A percentile compares a stretch with the other conserved stretches of the same genome.
phyloP scores from a whole-genome alignment of 2,329 filamentous ascomycete genomes.

The Thermoascus crustaceus region DNA sequence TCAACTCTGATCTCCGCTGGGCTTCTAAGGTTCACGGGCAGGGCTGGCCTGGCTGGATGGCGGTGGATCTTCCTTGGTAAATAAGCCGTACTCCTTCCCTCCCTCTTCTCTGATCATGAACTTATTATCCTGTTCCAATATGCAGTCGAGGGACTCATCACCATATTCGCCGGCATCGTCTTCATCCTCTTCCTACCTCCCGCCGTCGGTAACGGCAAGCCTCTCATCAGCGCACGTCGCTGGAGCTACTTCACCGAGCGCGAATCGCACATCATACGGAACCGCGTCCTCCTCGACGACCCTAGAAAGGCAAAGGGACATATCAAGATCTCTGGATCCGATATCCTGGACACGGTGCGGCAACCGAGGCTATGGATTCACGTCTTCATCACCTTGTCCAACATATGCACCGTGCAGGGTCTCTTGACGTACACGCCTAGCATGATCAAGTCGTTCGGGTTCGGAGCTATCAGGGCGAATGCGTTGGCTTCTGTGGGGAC shows the following conservation, averaged over 20 bases:
- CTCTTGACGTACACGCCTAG: conserved; percentile 48
- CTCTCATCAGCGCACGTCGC: conserved; percentile 27
- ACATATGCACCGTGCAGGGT: conserved; percentile 41
- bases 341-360: conserved; percentile 28
- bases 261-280: conserved; percentile 35
- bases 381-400: conserved; percentile 41
- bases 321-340: conserved; percentile 28
- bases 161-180: conserved; percentile 34
- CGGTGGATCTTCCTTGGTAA: conserved; percentile 46
- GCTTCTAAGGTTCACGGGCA: conserved; percentile 42
- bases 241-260: conserved; percentile 39
- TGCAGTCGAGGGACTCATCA: conserved; percentile 45
- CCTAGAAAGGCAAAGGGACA: conserved; percentile 30
- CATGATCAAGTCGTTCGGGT: conserved; percentile 48
- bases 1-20: conserved; percentile 31
- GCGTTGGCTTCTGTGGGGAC: conserved; percentile 48
- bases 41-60: conserved; percentile 45
- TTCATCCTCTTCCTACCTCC: conserved; percentile 36
- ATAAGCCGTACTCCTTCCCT: neutral
- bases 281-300: conserved; percentile 38
- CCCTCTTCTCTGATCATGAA: conserved; percentile 4
- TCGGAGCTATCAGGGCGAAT: conserved; percentile 41
- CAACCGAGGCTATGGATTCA: conserved; percentile 49
- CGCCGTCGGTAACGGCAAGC: conserved; percentile 26
- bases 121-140: conserved; percentile 1